Evolutionary conservation across 106 monocot species (phyloP), one percentile per base, ranked within the genome.

Genomic region (Dendrobium huoshanense): DNA sequence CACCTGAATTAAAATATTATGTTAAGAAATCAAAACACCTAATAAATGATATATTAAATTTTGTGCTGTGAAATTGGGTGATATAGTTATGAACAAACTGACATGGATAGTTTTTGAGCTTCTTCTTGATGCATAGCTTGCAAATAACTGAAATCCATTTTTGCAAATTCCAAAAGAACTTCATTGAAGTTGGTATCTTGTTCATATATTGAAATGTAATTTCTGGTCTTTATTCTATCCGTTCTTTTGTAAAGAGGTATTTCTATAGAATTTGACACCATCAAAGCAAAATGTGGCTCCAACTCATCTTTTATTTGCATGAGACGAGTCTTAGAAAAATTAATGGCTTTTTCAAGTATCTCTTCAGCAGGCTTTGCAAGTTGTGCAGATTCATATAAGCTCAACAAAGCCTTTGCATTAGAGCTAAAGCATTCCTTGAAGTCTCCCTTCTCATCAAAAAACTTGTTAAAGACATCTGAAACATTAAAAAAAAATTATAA

Each of bases 81-180:
- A 68, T 70, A 31, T 70, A 22, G 61, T 22, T 3, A 2, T 61
- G 4, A 61, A 61, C 19, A 68, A 70, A 42, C 73, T 43, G 42
- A 74, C 73, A 42, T 41, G 18, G 73, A 43, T 41, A 74, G 7
- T 18, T 19, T 42, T 9, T 18, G 1, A 19, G 73, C 73, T 40
- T 84, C 84, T 15, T 80, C 76, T 6, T 73, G 80, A 58, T 84
- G 67, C 17, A 80, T 17, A 43, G 4, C 20, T 75, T 84, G 80
- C 16, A 83, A 58, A 13, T 40, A 41, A 47, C 31, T 22, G 2
- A 79, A 83, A 19, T 83, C 47, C 9, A 83, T 4, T 45, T 83
- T 83, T 7, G 79, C 79, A 7, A 83, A 61, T 16, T 83, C 79
- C 25, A 83, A 54, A 24, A 83, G 24, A 18, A 19, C 6, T 5